Evolutionary conservation across 2,329 filamentous ascomycete genomes (phyloP), one percentile per base, ranked within the genome.

Genomic region (Trichoderma sp.): DNA sequence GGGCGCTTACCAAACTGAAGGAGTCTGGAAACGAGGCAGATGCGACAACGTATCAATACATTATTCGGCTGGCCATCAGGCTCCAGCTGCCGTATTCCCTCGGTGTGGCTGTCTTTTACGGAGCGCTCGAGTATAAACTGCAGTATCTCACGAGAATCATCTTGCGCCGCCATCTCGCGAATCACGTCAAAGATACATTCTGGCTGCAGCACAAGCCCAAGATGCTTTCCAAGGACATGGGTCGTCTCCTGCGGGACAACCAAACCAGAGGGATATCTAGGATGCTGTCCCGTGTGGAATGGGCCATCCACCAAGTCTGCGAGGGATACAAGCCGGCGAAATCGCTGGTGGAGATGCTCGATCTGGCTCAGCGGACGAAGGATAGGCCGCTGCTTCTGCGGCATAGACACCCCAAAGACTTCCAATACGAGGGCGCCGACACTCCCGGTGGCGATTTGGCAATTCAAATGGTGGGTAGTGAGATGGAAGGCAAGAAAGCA

Each of bases 61-160:
- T 86, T 58, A 79, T 83, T 68, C 70, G 74, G 7, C 73, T 83
- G 28, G 79, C 80, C 16, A 76, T 79, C 70, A 70, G 66, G 21
- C 71, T 76, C 3, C 76, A 75, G 49, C 76, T 79, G 24, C 72
- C 76, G 11, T 71, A 74, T 61, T 73, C 76, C 26, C 73, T 81
- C 1, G 77, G 76, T 46, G 74, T 74, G 39, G 52, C 77, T 21
- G 74, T 78, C 68, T 79, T 80, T 68, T 77, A 81, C 70, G 78
- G 73, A 37, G 72, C 76, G 24, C 72, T 79, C 5, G 68, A 73
- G 28, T 77, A 77, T 68, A 75, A 74, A 43, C 73, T 80, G n/a
- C 72, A 74, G 26, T 70, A 68, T 26, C 51, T 59, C 0, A 69
- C 75, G 4, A 76, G 79, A 13, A 65, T 68, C 21, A 59, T 74